Conservation (phyloP, 2,329 filamentous ascomycete genomes). For the Diaporthe sp. region DNA sequence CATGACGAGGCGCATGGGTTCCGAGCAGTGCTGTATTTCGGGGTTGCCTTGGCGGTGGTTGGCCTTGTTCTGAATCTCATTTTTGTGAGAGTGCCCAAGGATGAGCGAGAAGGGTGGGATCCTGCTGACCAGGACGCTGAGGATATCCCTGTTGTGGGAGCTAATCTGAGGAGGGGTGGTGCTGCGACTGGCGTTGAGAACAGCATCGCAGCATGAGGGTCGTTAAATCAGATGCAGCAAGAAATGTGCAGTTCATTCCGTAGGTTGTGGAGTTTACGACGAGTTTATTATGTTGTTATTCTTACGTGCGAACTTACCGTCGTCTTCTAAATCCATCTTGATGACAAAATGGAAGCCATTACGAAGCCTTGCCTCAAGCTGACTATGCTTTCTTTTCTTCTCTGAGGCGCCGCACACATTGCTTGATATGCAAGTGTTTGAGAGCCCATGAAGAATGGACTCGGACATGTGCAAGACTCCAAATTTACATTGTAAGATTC, state of each 20-base stretch:
- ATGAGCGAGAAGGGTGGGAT: slow-evolving; percentile 49
- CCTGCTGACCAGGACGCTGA: background rate
- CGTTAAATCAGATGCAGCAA: background rate
- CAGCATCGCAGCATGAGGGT: background rate
- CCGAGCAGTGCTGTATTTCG: slow-evolving; percentile 54
- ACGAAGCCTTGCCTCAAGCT: too few relatives aligned
- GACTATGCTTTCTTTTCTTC: too few relatives aligned
- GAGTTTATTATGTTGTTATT: too few relatives aligned
- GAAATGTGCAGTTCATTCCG: background rate
- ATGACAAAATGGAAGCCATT: too few relatives aligned
- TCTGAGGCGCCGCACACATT: too few relatives aligned
- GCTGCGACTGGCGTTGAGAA: slow-evolving; percentile 23
- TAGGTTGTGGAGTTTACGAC: too few relatives aligned
- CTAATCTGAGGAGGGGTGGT: background rate
- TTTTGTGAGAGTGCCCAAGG: slow-evolving; percentile 53
- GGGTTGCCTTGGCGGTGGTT: slow-evolving; percentile 46
- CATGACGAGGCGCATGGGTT: slow-evolving; percentile 45
- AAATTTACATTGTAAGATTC: background rate
- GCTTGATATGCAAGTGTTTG: too few relatives aligned
- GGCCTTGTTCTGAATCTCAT: slow-evolving; percentile 48
- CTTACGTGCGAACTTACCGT: too few relatives aligned
- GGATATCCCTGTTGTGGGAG: background rate
- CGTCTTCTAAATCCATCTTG: too few relatives aligned
- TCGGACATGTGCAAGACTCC: background rate
- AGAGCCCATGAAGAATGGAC: background rate